phyloP scores from a whole-genome alignment of 176 grass and related monocot genomes.

The Themeda triandra region DNA sequence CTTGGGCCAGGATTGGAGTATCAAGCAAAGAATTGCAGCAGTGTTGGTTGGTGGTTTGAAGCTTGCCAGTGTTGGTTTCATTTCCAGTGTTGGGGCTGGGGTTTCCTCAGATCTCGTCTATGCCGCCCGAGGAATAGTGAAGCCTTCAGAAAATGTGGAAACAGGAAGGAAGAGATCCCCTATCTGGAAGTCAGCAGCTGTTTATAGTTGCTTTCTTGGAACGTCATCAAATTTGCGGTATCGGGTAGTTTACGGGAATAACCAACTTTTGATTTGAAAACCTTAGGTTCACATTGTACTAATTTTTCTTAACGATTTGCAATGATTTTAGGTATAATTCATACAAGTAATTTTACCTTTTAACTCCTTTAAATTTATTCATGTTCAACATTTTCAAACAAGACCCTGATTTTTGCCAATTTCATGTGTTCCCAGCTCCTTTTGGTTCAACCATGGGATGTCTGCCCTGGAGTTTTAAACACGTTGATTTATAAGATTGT shows the following conservation, averaged over 20 bases:
- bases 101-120: constrained; percentile 79
- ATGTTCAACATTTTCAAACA: not conserved
- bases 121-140: constrained; percentile 54
- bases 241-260: constrained; percentile 51
- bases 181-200: constrained; percentile 79
- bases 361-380: not conserved
- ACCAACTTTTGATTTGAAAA: constrained; percentile 14
- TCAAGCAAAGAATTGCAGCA: constrained; percentile 70
- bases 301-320: not conserved
- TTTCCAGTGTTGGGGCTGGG: constrained; percentile 89
- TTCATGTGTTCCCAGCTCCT: not conserved
- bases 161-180: constrained; percentile 66
- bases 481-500: not conserved
- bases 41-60: constrained; percentile 89
- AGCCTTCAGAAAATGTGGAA: constrained; percentile 46
- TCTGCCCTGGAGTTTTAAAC: not conserved
- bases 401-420: not conserved
- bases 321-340: not conserved
- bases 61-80: constrained; percentile 80
- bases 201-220: constrained; percentile 90
- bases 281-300: constrained; percentile 8
- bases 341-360: not conserved
- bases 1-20: constrained; percentile 73
- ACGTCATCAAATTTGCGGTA: constrained; percentile 96
- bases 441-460: not conserved